These are phyloP conservation scores for Orychophragmus violaceus DNA, from an alignment of 345 rosid genomes.

Conservation along the genomic window DNA sequence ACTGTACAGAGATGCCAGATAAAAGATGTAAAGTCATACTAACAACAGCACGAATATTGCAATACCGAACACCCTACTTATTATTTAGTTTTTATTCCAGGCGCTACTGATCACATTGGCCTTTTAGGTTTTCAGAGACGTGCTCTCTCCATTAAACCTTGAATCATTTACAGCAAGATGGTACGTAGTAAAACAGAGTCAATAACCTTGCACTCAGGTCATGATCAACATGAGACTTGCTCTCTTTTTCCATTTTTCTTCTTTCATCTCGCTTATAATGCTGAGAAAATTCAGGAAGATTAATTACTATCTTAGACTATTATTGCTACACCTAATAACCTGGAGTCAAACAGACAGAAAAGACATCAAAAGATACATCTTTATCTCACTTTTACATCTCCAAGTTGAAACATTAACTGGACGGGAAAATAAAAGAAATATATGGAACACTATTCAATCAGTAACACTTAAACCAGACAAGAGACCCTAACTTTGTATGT, in stretches of 20 bases:
- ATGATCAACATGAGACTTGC: too few species aligned
- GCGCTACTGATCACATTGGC: not conserved
- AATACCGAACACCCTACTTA: not conserved
- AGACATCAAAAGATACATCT: not conserved
- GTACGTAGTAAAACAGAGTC: not conserved
- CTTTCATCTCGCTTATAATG: too few species aligned
- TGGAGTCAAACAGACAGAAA: too few species aligned
- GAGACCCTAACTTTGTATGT: too few species aligned
- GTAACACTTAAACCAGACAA: too few species aligned
- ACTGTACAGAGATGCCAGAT: not conserved
- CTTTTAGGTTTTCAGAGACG: not conserved
- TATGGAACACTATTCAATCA: too few species aligned
- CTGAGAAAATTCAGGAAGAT: too few species aligned
- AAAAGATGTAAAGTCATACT: not conserved
- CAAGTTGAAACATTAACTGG: too few species aligned
- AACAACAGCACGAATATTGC: not conserved
- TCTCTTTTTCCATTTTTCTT: too few species aligned
- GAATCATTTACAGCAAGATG: not conserved
- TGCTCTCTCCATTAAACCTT: not conserved
- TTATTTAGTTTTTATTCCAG: not conserved
- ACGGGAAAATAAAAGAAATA: too few species aligned
- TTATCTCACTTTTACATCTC: not conserved
- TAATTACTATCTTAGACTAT: slow-evolving; percentile 11
- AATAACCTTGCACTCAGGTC: slow-evolving; percentile 29
- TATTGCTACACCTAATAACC: not conserved